A percentile compares a stretch with the other conserved stretches of the same genome.
Conservation (phyloP, 164 flowering plant species). For the Stephania yunnanensis region DNA sequence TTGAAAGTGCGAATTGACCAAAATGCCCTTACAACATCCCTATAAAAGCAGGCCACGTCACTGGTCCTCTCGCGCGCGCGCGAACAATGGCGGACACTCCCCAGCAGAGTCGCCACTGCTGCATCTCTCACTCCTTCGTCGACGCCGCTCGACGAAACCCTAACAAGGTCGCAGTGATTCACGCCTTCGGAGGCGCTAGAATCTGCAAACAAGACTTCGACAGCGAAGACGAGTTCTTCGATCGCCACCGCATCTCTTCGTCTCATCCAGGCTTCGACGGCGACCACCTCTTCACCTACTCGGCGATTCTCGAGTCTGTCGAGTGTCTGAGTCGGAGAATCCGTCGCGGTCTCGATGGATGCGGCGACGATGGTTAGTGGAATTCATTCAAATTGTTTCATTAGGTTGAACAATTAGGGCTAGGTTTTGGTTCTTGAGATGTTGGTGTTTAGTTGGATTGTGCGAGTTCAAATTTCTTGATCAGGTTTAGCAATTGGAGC, state of each 20-base stretch:
- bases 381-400: background rate
- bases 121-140: conserved; percentile 65
- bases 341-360: conserved; percentile 51
- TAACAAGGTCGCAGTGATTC: conserved; percentile 54
- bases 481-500: background rate
- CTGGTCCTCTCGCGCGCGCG: background rate
- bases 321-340: conserved; percentile 50
- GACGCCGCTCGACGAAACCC: conserved; percentile 45
- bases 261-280: conserved; percentile 37
- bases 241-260: conserved; percentile 10
- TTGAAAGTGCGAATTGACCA: no score
- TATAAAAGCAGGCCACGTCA: no score
- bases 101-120: conserved; percentile 30
- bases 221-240: conserved; percentile 11
- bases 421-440: background rate
- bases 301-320: conserved; percentile 45
- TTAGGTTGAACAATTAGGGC: background rate
- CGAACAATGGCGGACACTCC: conserved; percentile 9
- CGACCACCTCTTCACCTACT: conserved; percentile 62
- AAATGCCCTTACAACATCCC: no score
- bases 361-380: conserved; percentile 42
- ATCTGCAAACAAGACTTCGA: conserved; percentile 18
- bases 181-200: conserved; percentile 46
- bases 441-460: background rate
- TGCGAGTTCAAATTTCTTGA: background rate